Evolutionary conservation across 441 rosid genomes (phyloP).

Genomic region (Populus hybrid): DNA sequence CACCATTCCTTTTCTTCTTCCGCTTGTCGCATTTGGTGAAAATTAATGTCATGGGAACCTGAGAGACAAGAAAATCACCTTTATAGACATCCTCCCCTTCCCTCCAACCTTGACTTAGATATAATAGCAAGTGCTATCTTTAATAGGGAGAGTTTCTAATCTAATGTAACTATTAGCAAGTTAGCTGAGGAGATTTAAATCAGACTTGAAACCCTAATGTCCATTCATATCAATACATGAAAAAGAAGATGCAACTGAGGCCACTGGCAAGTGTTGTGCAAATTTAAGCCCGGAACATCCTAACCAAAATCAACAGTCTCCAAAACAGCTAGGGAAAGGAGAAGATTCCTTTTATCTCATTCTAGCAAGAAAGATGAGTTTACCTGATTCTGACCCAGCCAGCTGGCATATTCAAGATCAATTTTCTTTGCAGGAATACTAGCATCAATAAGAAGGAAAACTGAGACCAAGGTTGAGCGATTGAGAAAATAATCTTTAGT

Average conservation of each 20-base stretch:
- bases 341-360: background rate
- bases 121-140: background rate
- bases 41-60: constrained; percentile 91
- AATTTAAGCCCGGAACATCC: background rate
- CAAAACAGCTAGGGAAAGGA: background rate
- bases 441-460: constrained; percentile 89
- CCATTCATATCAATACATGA: background rate
- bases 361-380: background rate
- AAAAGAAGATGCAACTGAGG: background rate
- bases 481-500: constrained; percentile 83
- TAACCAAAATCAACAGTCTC: background rate
- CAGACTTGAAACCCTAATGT: background rate
- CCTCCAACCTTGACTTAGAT: background rate
- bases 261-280: background rate
- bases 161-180: background rate
- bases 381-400: constrained; percentile 97
- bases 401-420: constrained; percentile 93
- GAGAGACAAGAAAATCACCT: constrained; percentile 13
- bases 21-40: constrained; percentile 96
- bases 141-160: background rate
- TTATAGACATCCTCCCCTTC: background rate
- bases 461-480: constrained; percentile 76
- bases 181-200: background rate
- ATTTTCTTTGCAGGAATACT: constrained; percentile 84
- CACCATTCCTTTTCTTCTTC: constrained; percentile 89